Evolutionary conservation across 352 stramenopile genomes (phyloP).

Genomic region (Globisporangium rhizosaccharum): DNA sequence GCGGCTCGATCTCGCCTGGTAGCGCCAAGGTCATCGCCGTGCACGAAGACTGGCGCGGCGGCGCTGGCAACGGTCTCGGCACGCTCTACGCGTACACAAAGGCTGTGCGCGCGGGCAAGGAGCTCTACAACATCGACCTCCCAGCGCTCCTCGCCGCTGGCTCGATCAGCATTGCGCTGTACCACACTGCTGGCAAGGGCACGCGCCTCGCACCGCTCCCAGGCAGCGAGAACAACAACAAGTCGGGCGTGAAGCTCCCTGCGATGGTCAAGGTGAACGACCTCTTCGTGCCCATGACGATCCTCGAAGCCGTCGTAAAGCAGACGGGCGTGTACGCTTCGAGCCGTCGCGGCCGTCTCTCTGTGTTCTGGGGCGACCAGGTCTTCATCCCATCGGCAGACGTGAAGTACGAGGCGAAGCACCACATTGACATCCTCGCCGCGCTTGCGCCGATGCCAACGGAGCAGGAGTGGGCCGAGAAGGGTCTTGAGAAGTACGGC

Average conservation of each 20-base stretch:
- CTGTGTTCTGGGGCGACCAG: constrained; percentile 98
- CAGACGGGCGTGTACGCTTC: constrained; percentile 97
- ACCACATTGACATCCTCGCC: constrained; percentile 98
- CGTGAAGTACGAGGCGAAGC: constrained; percentile 91
- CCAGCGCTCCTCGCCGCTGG: constrained; percentile 55
- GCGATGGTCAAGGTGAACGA: constrained; percentile 88
- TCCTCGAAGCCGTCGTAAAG: constrained; percentile 97
- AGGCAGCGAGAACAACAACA: constrained; percentile 99
- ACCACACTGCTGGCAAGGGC: constrained; percentile 97
- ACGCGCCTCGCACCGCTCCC: constrained; percentile 95
- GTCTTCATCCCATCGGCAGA: constrained; percentile 95
- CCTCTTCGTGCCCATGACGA: constrained; percentile 91
- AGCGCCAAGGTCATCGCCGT: constrained; percentile 94
- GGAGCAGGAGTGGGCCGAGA: constrained; percentile 91
- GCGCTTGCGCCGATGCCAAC: constrained; percentile 91
- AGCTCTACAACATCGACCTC: constrained; percentile 88
- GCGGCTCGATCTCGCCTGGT: constrained; percentile 69
- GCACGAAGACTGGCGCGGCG: constrained; percentile 94
- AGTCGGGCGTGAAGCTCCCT: constrained; percentile 97
- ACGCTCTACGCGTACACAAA: constrained; percentile 97
- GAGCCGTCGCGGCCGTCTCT: constrained; percentile 91
- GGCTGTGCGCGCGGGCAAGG: constrained; percentile 80
- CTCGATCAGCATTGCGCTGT: constrained; percentile 92
- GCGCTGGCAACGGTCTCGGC: constrained; percentile 94
- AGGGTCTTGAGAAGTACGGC: constrained; percentile 98